phyloP scores from a whole-genome alignment of 2,329 filamentous ascomycete genomes.

The Lomentospora prolificans region DNA sequence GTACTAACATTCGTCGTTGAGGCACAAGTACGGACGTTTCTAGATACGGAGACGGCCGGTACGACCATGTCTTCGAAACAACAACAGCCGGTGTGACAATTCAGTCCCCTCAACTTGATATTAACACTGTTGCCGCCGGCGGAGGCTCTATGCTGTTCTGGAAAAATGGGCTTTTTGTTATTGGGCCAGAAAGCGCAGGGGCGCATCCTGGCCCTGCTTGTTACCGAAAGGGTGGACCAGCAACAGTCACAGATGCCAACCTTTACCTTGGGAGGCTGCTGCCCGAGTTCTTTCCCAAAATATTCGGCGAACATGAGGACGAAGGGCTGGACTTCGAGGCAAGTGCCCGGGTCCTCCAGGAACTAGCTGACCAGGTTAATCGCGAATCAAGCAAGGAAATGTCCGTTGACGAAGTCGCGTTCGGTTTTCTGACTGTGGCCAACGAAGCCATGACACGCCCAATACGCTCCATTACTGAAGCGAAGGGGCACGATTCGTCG shows the following conservation, averaged over 20 bases:
- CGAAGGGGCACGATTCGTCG: conserved; percentile 83
- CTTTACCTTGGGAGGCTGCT: conserved; percentile 73
- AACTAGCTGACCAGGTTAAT: conserved; percentile 71
- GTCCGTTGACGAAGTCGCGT: conserved; percentile 74
- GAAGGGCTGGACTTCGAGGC: conserved; percentile 68
- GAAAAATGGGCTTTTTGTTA: conserved; percentile 80
- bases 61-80: conserved; percentile 91
- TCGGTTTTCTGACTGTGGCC: conserved; percentile 80
- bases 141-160: conserved; percentile 80
- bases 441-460: conserved; percentile 89
- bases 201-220: conserved; percentile 86
- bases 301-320: conserved; percentile 84
- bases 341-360: conserved; percentile 64
- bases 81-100: conserved; percentile 92
- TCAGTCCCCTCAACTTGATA: conserved; percentile 84
- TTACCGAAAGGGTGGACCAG: conserved; percentile 79
- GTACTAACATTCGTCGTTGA: not conserved
- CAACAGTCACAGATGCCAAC: conserved; percentile 92
- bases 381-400: conserved; percentile 61
- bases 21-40: conserved; percentile 81
- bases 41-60: conserved; percentile 72
- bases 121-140: conserved; percentile 89
- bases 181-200: conserved; percentile 80
- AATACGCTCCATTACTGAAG: conserved; percentile 83
- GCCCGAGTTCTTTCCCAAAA: conserved; percentile 89